Evolutionary conservation across 108 stramenopile genomes (phyloP), one percentile per base, ranked within the genome.

Genomic region (Pelagomonas calceolata): DNA sequence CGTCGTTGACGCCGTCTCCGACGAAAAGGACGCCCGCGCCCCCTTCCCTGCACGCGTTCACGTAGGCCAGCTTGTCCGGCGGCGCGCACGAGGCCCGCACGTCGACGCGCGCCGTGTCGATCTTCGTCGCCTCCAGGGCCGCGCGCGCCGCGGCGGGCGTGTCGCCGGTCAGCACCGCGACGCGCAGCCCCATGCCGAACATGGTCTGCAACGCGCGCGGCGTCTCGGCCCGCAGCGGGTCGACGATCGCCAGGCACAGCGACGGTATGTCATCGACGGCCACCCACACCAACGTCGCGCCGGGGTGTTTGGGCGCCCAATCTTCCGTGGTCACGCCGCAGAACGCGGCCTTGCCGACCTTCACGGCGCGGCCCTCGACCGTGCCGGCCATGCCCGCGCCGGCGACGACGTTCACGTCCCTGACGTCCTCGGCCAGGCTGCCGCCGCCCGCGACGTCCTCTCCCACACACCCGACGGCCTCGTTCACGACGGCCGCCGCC

Each of bases 401-500:
- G 29, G 34, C 31, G 18, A 64, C 73, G 45, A 51, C 73, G 60
- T 68, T 33, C 34, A 21, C 34, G 21, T 66, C 7, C 51, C 1
- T 60, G 51, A 60, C 51, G 51, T 26, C 51, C 7, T 60, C 51
- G 51, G 7, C 4, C 51, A 60, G 51, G 44, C 14, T 15, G 0
- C 21, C 51, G 21, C 21, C 3, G 21, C 21, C 51, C 7, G 51
- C 26, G 21, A 26, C 51, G 21, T 60, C 51, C 7, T 60, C 51
- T 17, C 51, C 51, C 21, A 60, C 51, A 26, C 51, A 60, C 21
- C 51, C 51, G 7, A 12, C 26, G 4, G 89, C 90, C 18, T 87
- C 86, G 44, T 85, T 81, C 18, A 93, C 90, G 66, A 93, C 73
- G 29, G 82, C 82, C 36, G 85, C 80, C 0, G 92, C 85, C 9